Conservation (phyloP, 441 rosid species). For the Populus tomentosa region DNA sequence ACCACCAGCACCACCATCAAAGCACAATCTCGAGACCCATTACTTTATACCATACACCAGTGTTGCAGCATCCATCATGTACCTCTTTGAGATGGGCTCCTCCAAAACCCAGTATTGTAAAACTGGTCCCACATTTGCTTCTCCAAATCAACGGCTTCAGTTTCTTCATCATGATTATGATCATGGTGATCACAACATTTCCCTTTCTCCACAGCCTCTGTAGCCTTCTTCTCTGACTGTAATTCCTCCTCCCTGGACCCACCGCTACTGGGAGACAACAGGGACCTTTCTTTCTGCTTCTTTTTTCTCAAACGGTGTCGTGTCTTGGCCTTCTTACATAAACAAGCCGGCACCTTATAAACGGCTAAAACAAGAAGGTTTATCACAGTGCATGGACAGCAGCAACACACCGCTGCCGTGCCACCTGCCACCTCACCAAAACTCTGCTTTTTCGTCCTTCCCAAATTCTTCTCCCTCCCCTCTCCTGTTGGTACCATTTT, state of each 20-base stretch:
- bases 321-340: conserved; percentile 48
- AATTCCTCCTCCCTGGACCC: conserved; percentile 6
- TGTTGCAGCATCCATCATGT: not conserved
- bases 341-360: conserved; percentile 54
- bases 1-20: not conserved
- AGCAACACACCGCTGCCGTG: conserved; percentile 68
- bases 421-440: conserved; percentile 62
- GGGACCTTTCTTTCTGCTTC: conserved; percentile 28
- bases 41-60: not conserved
- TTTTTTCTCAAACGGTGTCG: conserved; percentile 29
- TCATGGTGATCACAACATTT: conserved; percentile 15
- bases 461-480: not conserved
- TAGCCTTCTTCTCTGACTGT: conserved; percentile 11
- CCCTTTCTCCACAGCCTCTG: conserved; percentile 15
- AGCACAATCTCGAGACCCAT: not conserved
- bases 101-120: conserved; percentile 67
- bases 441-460: conserved; percentile 2
- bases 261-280: conserved; percentile 5
- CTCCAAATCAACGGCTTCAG: conserved; percentile 33
- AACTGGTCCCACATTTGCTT: conserved; percentile 68
- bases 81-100: conserved; percentile 56
- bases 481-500: not conserved
- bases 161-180: conserved; percentile 9
- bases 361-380: conserved; percentile 53
- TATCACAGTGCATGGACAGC: conserved; percentile 66